Percentiles rank a stretch among this genome's conserved stretches.
These are phyloP conservation scores for Pleurotus tuoliensis DNA, from an alignment of 768 basidiomycete species.

Conservation along the genomic window DNA sequence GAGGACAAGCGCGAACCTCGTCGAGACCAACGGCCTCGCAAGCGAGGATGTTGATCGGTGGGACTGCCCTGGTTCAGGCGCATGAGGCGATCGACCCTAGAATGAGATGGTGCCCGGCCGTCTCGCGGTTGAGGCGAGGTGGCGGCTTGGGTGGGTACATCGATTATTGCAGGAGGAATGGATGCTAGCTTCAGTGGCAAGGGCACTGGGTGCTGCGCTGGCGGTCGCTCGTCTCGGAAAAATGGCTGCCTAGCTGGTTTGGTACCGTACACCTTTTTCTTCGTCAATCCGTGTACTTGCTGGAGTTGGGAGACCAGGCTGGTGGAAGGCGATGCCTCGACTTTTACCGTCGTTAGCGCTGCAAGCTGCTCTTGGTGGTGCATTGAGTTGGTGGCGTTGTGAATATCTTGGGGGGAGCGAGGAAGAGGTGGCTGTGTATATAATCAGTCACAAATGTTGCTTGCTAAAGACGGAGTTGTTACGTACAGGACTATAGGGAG, in stretches of 20 bases:
- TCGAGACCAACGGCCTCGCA: slow-evolving; percentile 21
- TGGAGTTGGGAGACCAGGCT: slow-evolving; percentile 62
- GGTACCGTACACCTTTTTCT: slow-evolving; percentile 61
- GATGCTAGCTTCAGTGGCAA: slow-evolving; percentile 21
- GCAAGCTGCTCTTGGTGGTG: slow-evolving; percentile 21
- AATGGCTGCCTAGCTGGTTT: slow-evolving; percentile 50
- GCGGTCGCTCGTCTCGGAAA: slow-evolving; percentile 47
- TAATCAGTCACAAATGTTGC: neutral
- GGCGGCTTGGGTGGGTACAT: slow-evolving; percentile 9
- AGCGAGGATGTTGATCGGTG: slow-evolving; percentile 8
- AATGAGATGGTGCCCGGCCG: slow-evolving; percentile 28
- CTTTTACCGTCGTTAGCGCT: slow-evolving; percentile 11
- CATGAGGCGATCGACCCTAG: slow-evolving; percentile 29
- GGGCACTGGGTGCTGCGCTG: slow-evolving; percentile 26
- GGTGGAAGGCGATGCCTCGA: slow-evolving; percentile 29
- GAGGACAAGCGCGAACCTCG: slow-evolving; percentile 32
- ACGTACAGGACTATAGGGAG: slow-evolving; percentile 27
- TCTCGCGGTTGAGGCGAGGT: slow-evolving; percentile 17
- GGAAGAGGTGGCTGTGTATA: slow-evolving; percentile 10
- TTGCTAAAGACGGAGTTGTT: slow-evolving; percentile 12
- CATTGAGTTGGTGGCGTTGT: slow-evolving; percentile 22
- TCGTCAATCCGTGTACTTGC: slow-evolving; percentile 64
- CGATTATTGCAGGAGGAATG: slow-evolving; percentile 10
- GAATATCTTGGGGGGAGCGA: slow-evolving; percentile 30
- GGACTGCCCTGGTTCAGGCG: slow-evolving; percentile 29